These are phyloP conservation scores for Pythium utonaiense DNA, from an alignment of 352 stramenopile genomes.

Conservation along the genomic window DNA sequence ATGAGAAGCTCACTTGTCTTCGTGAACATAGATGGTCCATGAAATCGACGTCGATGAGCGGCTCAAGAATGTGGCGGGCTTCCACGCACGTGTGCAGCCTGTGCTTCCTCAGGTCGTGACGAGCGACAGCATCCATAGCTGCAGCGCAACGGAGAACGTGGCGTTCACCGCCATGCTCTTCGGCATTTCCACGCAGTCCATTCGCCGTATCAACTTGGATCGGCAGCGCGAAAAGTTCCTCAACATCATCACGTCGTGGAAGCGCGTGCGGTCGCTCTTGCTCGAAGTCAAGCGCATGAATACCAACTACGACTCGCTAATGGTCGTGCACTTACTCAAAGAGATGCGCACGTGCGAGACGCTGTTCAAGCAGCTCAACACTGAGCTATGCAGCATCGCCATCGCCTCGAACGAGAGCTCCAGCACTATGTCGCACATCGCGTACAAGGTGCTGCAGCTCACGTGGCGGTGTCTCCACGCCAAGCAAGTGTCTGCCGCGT, in stretches of 20 bases:
- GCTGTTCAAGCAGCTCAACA: constrained; percentile 73
- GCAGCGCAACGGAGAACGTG: constrained; percentile 64
- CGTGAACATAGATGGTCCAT: constrained; percentile 56
- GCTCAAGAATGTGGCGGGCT: constrained; percentile 64
- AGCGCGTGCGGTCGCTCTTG: constrained; percentile 57
- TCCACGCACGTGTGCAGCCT: constrained; percentile 63
- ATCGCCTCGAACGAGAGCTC: constrained; percentile 74
- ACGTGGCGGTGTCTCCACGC: constrained; percentile 61
- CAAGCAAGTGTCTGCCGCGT: constrained; percentile 8
- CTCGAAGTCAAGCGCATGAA: constrained; percentile 67
- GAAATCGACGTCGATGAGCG: constrained; percentile 71
- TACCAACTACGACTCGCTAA: constrained; percentile 67
- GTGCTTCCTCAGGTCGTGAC: constrained; percentile 62
- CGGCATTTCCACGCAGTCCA: constrained; percentile 37
- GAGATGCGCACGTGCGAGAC: constrained; percentile 77
- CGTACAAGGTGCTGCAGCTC: constrained; percentile 61
- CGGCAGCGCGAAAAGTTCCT: constrained; percentile 34
- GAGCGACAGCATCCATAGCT: constrained; percentile 64
- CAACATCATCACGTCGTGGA: constrained; percentile 61
- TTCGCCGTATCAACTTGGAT: constrained; percentile 31
- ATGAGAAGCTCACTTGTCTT: neutral
- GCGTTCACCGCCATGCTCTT: constrained; percentile 81
- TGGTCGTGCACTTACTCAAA: constrained; percentile 72
- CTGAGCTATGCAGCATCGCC: constrained; percentile 53
- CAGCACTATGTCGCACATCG: constrained; percentile 56